A percentile compares a stretch with the other conserved stretches of the same genome.
Evolutionary conservation across 192 early-diverging fungal genomes (phyloP).

Genomic region (Lobulomyces angularis): DNA sequence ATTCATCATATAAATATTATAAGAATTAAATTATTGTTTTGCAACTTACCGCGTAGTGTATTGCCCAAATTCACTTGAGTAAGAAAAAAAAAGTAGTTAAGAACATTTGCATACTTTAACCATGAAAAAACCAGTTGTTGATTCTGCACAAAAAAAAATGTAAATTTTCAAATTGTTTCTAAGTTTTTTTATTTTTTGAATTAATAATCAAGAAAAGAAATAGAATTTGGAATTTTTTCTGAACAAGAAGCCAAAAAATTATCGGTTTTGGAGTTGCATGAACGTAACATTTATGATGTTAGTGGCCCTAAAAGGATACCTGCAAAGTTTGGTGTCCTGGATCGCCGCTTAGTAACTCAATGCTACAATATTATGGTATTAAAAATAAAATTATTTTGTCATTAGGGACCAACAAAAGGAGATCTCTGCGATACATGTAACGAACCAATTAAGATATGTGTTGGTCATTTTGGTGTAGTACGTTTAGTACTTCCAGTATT

Average conservation of each 20-base stretch:
- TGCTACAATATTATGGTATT: conserved; percentile 43
- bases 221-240: conserved; percentile 91
- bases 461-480: conserved; percentile 93
- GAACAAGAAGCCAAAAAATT: conserved; percentile 77
- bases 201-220: conserved; percentile 54
- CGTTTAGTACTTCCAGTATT: conserved; percentile 89
- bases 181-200: neutral
- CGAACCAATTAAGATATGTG: conserved; percentile 72
- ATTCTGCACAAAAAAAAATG: conserved; percentile 62
- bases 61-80: too few species aligned
- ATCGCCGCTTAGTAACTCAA: conserved; percentile 63
- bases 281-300: conserved; percentile 70
- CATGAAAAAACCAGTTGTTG: conserved; percentile 71
- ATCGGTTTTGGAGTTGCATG: conserved; percentile 78
- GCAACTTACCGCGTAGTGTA: too few species aligned
- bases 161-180: conserved; percentile 21
- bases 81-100: too few species aligned
- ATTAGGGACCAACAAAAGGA: too few species aligned
- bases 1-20: too few species aligned
- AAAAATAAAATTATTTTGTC: conserved; percentile 64
- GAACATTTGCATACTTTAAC: too few species aligned
- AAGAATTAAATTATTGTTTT: too few species aligned
- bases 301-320: conserved; percentile 62
- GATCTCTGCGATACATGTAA: conserved; percentile 96
- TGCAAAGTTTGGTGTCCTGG: conserved; percentile 77